Conservation (phyloP, 2,329 filamentous ascomycete species). For the Alternaria longipes region DNA sequence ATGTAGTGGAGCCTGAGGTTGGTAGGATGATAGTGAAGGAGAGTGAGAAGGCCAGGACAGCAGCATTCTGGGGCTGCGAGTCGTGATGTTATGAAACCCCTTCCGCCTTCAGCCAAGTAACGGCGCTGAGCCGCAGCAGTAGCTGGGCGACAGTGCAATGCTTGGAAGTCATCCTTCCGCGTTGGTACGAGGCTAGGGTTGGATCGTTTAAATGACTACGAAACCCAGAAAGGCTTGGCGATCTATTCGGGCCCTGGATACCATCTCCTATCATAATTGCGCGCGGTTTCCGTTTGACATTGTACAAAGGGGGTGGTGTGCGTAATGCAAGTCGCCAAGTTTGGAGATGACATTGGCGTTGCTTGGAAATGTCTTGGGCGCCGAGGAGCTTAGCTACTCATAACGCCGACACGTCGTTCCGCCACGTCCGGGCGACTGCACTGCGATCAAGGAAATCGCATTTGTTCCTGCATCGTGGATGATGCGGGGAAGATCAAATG, state of each 20-base stretch:
- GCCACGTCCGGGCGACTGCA: conserved; percentile 7
- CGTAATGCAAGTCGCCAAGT: conserved; percentile 29
- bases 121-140: conserved; percentile 28
- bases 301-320: conserved; percentile 11
- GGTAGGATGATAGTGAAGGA: conserved; percentile 6
- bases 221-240: conserved; percentile 5
- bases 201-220: conserved; percentile 8
- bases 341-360: conserved; percentile 17
- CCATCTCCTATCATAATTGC: conserved; percentile 21
- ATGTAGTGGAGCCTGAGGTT: conserved; percentile 11
- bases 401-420: conserved; percentile 5
- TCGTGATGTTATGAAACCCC: conserved; percentile 29
- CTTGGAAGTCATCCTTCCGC: conserved; percentile 22
- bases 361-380: conserved; percentile 18
- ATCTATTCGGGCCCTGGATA: background rate
- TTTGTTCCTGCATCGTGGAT: conserved; percentile 5
- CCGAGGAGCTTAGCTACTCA: conserved; percentile 4
- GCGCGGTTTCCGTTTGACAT: conserved; percentile 5
- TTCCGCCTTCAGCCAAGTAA: conserved; percentile 27
- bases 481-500: conserved; percentile 6
- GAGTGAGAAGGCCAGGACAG: conserved; percentile 6
- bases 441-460: background rate
- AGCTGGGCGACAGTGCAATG: conserved; percentile 30
- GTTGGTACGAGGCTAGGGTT: conserved; percentile 12
- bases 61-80: conserved; percentile 11